Evolutionary conservation across 352 stramenopile species (phyloP).

Genomic region (Pythium pectinolyticum): DNA sequence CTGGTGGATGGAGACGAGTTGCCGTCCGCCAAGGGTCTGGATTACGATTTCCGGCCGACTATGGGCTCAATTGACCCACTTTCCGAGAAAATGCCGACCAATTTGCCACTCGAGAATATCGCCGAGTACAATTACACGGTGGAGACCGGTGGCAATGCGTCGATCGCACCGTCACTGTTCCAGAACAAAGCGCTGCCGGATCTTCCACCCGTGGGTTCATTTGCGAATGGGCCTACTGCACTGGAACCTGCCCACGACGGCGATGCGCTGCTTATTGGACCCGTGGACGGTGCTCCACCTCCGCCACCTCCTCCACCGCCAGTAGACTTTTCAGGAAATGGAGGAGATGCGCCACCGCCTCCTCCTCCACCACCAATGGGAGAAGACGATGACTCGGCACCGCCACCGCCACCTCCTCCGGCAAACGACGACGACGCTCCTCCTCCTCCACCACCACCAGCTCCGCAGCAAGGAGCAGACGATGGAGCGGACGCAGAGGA

Average conservation of each 20-base stretch:
- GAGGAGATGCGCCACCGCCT: conserved; percentile 46
- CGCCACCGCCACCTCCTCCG: conserved; percentile 26
- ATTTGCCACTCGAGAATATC: conserved; percentile 78
- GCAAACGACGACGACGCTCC: conserved; percentile 19
- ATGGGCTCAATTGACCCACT: conserved; percentile 68
- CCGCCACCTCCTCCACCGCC: conserved; percentile 57
- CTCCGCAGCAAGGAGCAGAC: conserved; percentile 3
- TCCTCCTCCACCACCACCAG: conserved; percentile 27
- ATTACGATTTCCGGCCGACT: conserved; percentile 78
- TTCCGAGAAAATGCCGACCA: conserved; percentile 75
- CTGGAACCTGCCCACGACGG: conserved; percentile 57
- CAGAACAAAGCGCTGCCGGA: conserved; percentile 80
- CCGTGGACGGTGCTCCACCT: conserved; percentile 58
- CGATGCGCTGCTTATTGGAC: conserved; percentile 49
- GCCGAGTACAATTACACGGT: conserved; percentile 79
- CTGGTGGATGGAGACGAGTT: conserved; percentile 81
- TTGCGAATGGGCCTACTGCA: conserved; percentile 63
- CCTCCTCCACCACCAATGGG: conserved; percentile 47
- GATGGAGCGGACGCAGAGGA: conserved; percentile 2
- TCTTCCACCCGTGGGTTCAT: conserved; percentile 57
- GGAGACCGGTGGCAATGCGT: conserved; percentile 43
- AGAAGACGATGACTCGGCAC: conserved; percentile 46
- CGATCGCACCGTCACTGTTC: conserved; percentile 83
- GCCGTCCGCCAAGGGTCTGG: conserved; percentile 64
- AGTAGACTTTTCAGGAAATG: conserved; percentile 51